phyloP scores from a whole-genome alignment of 225 moss, liverwort and hornwort genomes.

The Pseudoscleropodium purum region DNA sequence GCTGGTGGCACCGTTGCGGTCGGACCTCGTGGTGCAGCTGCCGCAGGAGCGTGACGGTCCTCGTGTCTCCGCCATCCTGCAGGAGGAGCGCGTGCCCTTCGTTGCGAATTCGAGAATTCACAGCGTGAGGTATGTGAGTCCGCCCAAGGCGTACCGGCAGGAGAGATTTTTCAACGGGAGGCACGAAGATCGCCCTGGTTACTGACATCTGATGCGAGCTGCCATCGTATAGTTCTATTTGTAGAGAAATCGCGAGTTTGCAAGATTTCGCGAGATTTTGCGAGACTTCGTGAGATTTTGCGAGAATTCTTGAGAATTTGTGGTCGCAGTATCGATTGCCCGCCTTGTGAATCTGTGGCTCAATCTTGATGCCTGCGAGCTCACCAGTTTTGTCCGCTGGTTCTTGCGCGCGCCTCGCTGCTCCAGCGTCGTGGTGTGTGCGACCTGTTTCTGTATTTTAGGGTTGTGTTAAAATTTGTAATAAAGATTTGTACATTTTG shows the following conservation, averaged over 20 bases:
- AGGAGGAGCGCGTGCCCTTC: slow-evolving; percentile 1
- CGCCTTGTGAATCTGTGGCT: background rate
- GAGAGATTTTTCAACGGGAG: background rate
- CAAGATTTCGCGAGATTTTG: background rate
- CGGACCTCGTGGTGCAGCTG: background rate
- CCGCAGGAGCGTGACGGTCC: slow-evolving; percentile 18
- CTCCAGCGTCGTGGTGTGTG: background rate
- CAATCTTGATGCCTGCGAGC: background rate
- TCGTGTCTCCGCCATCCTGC: slow-evolving; percentile 19
- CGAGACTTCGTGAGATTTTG: background rate
- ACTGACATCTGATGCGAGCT: background rate
- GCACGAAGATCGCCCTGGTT: background rate
- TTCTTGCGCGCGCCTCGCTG: background rate
- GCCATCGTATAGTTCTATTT: background rate
- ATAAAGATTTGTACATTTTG: slow-evolving; percentile 32
- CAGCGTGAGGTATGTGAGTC: slow-evolving; percentile 5
- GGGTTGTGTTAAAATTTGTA: background rate
- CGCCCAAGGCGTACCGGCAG: slow-evolving; percentile 6
- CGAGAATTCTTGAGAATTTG: background rate
- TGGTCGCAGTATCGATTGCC: background rate
- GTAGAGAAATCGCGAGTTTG: background rate
- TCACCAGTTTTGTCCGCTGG: background rate
- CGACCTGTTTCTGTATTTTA: background rate
- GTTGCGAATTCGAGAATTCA: background rate
- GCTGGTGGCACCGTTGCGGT: background rate